Evolutionary conservation across 1,284 basidiomycete genomes (phyloP), one percentile per base, ranked within the genome.

Genomic region (Ustilago nuda): DNA sequence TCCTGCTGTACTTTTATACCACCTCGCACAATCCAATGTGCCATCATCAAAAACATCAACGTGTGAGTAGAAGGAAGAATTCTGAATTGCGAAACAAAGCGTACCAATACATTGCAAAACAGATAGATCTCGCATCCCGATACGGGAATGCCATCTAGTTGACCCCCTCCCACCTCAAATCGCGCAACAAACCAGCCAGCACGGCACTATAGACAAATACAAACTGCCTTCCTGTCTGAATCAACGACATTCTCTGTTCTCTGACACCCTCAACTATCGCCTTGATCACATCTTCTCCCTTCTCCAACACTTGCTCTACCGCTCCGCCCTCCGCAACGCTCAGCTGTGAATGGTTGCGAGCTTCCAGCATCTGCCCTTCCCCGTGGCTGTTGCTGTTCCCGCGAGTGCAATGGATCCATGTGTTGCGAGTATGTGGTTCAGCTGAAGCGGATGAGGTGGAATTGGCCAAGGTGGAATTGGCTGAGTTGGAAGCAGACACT

Each of bases 221-320:
- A 64, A 73, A 85, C 66, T 85, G 84, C 12, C 84, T 54, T 7
- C 75, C 76, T 7, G 83, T 85, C 61, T 85, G 84, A 23, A 85
- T 79, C 65, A 79, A 66, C 52, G 74, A 79, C 83, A 85, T 85
- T 32, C 84, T 76, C 72, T 85, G 84, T 64, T 85, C 83, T 8
- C 84, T 61, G 23, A 78, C 76, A 4, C 56, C 68, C 11, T 81
- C 77, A 4, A 78, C 74, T 4, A 69, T 64, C 2, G 45, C 27
- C 27, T 51, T 46, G 33, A 83, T 61, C 4, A 82, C 15, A 57
- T 83, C 82, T 2, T 71, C 53, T 6, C 73, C 78, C 4, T 53
- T 30, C 2, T 41, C 23, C 45, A 63, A 53, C n/a, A 58, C 70
- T 37, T 63, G 52, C 35, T 78, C 75, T n/a, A 27, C 60, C 23